These are phyloP conservation scores for Saccharum hybrid DNA, from an alignment of 202 grass and related monocot genomes.

Conservation along the genomic window DNA sequence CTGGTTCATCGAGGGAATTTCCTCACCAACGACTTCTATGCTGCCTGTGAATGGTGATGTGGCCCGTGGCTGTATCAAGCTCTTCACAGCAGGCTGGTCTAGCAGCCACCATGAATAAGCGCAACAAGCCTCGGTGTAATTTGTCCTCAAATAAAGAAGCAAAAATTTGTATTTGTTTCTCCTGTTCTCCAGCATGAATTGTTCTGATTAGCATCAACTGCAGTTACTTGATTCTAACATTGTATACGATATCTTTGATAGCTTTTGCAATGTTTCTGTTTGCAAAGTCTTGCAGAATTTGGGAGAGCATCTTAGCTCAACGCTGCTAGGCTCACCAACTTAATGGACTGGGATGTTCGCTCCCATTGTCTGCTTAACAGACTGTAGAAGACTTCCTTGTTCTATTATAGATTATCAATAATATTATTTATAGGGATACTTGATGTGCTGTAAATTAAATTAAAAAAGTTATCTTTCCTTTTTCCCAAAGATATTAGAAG, in stretches of 20 bases:
- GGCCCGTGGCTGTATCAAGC: background rate
- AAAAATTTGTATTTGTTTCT: conserved; percentile 21
- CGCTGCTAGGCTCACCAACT: too few species aligned
- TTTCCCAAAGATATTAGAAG: background rate
- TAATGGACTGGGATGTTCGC: background rate
- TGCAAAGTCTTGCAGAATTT: background rate
- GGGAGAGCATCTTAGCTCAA: background rate
- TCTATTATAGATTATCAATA: background rate
- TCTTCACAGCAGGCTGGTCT: background rate
- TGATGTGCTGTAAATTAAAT: conserved; percentile 1
- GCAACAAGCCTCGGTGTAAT: conserved; percentile 60
- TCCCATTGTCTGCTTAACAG: background rate
- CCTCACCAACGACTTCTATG: conserved; percentile 1
- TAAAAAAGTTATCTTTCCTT: background rate
- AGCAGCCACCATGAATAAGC: conserved; percentile 4
- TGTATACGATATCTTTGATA: background rate
- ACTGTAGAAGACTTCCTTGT: background rate
- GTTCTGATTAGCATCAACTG: background rate
- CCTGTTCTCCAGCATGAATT: conserved; percentile 21
- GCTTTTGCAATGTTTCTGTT: background rate
- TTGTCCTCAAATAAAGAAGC: conserved; percentile 17
- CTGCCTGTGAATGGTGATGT: background rate
- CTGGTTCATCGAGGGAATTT: background rate
- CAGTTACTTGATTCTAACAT: background rate
- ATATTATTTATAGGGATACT: background rate